Conservation (phyloP, 2,329 filamentous ascomycete species). For the Diplodia mutila region DNA sequence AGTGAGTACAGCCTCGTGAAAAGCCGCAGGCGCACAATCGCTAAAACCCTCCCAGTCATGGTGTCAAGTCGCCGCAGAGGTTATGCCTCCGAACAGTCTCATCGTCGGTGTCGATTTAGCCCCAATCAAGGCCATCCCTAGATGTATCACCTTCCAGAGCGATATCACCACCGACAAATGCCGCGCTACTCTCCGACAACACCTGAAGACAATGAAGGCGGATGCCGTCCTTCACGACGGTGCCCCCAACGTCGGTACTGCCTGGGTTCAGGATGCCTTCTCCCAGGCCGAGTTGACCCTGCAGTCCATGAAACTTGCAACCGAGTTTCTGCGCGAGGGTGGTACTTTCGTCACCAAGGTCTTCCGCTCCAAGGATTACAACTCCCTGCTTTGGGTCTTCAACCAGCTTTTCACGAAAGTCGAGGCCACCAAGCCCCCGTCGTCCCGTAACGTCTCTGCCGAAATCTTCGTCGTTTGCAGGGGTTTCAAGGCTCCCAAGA, state of each 20-base stretch:
- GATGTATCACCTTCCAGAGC: constrained; percentile 93
- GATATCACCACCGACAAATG: constrained; percentile 98
- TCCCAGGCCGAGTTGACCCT: constrained; percentile 92
- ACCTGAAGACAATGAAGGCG: constrained; percentile 94
- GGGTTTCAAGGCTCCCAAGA: constrained; percentile 93
- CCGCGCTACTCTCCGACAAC: constrained; percentile 81
- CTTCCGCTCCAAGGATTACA: constrained; percentile 96
- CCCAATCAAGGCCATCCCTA: constrained; percentile 93
- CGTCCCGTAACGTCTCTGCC: constrained; percentile 91
- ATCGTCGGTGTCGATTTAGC: constrained; percentile 94
- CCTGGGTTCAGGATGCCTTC: constrained; percentile 98
- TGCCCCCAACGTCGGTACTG: constrained; percentile 95
- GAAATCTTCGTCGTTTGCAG: constrained; percentile 98
- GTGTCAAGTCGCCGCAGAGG: constrained; percentile 95
- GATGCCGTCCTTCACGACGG: constrained; percentile 96
- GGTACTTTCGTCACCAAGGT: constrained; percentile 97
- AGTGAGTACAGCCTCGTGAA: constrained; percentile 55
- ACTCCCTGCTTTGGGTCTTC: constrained; percentile 93
- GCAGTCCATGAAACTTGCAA: constrained; percentile 89
- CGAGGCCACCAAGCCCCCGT: constrained; percentile 95
- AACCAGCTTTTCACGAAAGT: constrained; percentile 95
- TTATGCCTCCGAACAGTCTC: constrained; percentile 86
- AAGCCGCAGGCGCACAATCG: background rate
- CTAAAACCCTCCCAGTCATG: constrained; percentile 65
- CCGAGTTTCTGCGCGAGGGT: constrained; percentile 86